Conservation (phyloP, 345 rosid species). For the Draba incana region DNA sequence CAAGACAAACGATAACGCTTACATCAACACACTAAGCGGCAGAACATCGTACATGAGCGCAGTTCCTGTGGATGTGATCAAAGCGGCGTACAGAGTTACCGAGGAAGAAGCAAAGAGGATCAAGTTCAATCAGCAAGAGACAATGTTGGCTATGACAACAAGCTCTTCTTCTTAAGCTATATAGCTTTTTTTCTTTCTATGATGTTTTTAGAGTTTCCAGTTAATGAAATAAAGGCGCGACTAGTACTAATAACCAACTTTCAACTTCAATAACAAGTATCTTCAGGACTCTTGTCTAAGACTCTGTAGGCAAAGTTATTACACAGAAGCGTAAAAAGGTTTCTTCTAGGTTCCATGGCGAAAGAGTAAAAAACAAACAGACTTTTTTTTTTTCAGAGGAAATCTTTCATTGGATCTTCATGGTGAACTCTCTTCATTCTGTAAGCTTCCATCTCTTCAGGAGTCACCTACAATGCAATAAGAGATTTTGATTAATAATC, state of each 20-base stretch:
- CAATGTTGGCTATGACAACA: constrained; percentile 23
- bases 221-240: constrained; percentile 22
- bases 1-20: constrained; percentile 65
- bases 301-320: neutral
- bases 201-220: constrained; percentile 28
- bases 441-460: constrained; percentile 81
- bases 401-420: constrained; percentile 65
- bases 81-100: constrained; percentile 52
- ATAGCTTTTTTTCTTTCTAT: neutral
- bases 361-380: neutral
- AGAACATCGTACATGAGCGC: constrained; percentile 54
- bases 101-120: constrained; percentile 60
- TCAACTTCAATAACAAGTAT: neutral
- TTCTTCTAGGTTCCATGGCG: neutral
- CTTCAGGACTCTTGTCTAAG: neutral
- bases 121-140: constrained; percentile 55
- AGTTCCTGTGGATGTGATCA: constrained; percentile 59
- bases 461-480: constrained; percentile 54
- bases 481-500: neutral
- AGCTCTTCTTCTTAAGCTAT: constrained; percentile 21
- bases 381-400: constrained; percentile 1
- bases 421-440: constrained; percentile 74
- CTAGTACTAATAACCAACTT: constrained; percentile 6
- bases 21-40: constrained; percentile 54
- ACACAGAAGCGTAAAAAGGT: neutral